Evolutionary conservation across 148 eudicot species (phyloP), one percentile per base, ranked within the genome.

Genomic region (Amaranthus hypochondriacus): DNA sequence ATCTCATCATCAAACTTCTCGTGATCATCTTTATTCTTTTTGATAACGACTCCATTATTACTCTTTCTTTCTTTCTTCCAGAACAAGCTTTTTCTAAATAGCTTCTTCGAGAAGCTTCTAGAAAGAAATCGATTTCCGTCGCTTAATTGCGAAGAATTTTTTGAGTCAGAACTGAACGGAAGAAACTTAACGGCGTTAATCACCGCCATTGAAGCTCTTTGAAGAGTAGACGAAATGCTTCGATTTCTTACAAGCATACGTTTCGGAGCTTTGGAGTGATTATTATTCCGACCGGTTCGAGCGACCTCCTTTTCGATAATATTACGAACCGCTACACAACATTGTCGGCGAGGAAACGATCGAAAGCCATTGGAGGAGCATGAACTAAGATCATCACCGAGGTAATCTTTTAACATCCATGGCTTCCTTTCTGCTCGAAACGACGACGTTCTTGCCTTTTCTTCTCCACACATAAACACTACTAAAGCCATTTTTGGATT

Each of bases 341-440:
- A 90, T 56, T 87, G 87, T 3, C 81, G 80, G 14, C 97, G 80
- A 2, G 96, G 97, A 68, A 84, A 88, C 0, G 92, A 87, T 12
- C 86, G 81, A 83, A 92, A 92, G 50, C 97, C 97, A 76, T 75
- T 90, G 59, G 97, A 90, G 5, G 97, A 92, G 76, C 96, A 92
- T 0, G 97, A 92, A 72, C 91, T 87, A 53, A 87, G n/a, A 42
- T 92, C 97, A 44, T 92, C 96, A 12, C 82, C 50, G 2, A 92
- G 76, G 50, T 85, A 86, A 43, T 92, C 97, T 48, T 81, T 85
- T 9, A 92, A 64, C 87, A 85, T 69, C 79, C 80, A 80, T 11
- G 86, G 79, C 76, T 78, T 82, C 48, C 76, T 83, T 49, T 81
- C 82, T 9, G 49, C 58, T 10, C 75, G 55, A 28, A 81, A 80